Evolutionary conservation across 345 rosid species (phyloP).

Genomic region (Erucastrum elatum): DNA sequence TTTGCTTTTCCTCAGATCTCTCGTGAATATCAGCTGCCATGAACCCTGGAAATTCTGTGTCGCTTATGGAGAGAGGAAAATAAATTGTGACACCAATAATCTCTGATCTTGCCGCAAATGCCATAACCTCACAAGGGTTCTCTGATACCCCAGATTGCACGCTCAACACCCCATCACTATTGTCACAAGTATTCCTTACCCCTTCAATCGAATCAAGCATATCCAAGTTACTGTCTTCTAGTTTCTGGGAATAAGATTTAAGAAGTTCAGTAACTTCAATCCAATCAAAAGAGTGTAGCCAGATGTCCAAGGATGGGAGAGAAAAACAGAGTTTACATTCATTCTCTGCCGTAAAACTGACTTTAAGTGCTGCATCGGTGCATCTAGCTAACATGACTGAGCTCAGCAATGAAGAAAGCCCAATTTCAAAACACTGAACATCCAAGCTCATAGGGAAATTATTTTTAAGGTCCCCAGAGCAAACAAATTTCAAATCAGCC

Average conservation of each 20-base stretch:
- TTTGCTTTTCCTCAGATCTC: conserved; percentile 36
- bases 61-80: conserved; percentile 50
- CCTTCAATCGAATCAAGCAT: conserved; percentile 21
- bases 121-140: conserved; percentile 26
- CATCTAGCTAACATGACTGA: conserved; percentile 63
- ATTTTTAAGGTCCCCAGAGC: conserved; percentile 59
- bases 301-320: conserved; percentile 74
- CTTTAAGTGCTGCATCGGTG: conserved; percentile 43
- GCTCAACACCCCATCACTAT: conserved; percentile 32
- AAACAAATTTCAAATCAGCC: conserved; percentile 57
- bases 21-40: conserved; percentile 39
- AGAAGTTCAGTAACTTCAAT: conserved; percentile 46
- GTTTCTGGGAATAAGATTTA: conserved; percentile 42
- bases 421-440: conserved; percentile 49
- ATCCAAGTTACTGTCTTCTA: conserved; percentile 36
- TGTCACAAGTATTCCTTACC: conserved; percentile 35
- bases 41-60: conserved; percentile 37
- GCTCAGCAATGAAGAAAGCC: conserved; percentile 51
- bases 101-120: conserved; percentile 49
- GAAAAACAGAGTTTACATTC: conserved; percentile 48
- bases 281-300: conserved; percentile 72
- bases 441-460: conserved; percentile 48
- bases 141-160: conserved; percentile 32
- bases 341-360: conserved; percentile 48
- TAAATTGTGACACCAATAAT: conserved; percentile 54